Evolutionary conservation across 805 yeast species (phyloP), one percentile per base, ranked within the genome.

Genomic region (Monosporozyma yasuniensis): DNA sequence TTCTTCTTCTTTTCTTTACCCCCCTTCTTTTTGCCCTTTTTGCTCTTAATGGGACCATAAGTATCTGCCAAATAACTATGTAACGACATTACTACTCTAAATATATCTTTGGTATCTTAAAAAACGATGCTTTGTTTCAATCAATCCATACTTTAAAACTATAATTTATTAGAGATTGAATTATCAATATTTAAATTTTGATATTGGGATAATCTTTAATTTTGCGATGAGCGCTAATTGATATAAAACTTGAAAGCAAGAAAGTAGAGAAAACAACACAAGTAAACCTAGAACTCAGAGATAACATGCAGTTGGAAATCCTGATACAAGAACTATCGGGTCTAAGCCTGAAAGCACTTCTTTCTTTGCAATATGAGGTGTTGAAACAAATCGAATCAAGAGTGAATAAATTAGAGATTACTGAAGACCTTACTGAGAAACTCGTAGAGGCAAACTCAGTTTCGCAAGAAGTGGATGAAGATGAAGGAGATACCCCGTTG

Each of bases 61-160:
- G 72, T 72, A 53, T 72, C 69, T 7, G 73, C 65, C 39, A 78
- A 61, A 52, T 77, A 77, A 46, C 72, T 76, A 42, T 76, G 69
- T 30, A 77, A 57, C 2, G 78, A 73, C 78, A 74, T 74, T 23
- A 18, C 16, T 19, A 5, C 14, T 32, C 27, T 25, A 25, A 32
- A 32, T 6, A 32, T 32, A 32, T 32, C 4, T 14, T 4, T 14
- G n/a, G n/a, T n/a, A n/a, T n/a, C n/a, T n/a, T n/a, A n/a, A n/a
- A n/a, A n/a, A n/a, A n/a, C n/a, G n/a, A n/a, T n/a, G n/a, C n/a
- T n/a, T n/a, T n/a, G n/a, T n/a, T n/a, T n/a, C n/a, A n/a, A n/a
- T n/a, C n/a, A n/a, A n/a, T 32, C 14, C 16, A 12, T 12, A 2
- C 35, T 12, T 14, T 32, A 4, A 8, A 14, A 2, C 16, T 14